phyloP scores from a whole-genome alignment of 495 filamentous ascomycete genomes.

The Alectoria sarmentosa region DNA sequence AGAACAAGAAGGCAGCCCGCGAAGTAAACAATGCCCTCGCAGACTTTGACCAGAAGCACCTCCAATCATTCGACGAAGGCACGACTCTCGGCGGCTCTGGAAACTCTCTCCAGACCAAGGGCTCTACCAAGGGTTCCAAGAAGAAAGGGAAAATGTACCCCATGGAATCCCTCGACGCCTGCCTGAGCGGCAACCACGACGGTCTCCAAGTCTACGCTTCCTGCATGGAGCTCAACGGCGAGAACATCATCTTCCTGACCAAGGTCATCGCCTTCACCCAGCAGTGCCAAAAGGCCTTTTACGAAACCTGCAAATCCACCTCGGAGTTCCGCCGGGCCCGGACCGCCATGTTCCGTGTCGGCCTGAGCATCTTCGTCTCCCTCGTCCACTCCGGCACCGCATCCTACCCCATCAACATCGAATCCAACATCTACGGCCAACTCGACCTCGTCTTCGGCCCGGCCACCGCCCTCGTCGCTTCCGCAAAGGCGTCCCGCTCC shows the following conservation, averaged over 20 bases:
- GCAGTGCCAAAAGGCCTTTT: background rate
- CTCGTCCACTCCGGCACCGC: constrained; percentile 47
- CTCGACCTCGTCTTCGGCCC: constrained; percentile 45
- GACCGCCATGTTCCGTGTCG: constrained; percentile 40
- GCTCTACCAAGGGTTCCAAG: background rate
- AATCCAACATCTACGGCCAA: constrained; percentile 36
- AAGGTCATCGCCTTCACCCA: constrained; percentile 46
- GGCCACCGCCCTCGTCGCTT: constrained; percentile 28
- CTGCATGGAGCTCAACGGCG: constrained; percentile 55
- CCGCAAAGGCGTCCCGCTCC: background rate
- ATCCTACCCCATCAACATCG: constrained; percentile 58
- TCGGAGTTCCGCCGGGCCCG: constrained; percentile 30
- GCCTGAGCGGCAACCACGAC: constrained; percentile 46
- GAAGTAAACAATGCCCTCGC: constrained; percentile 38
- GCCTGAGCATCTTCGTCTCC: constrained; percentile 49
- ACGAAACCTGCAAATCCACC: constrained; percentile 26
- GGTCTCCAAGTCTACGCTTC: constrained; percentile 54
- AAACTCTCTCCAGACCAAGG: background rate
- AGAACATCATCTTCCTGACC: constrained; percentile 60
- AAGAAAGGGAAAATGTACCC: constrained; percentile 37
- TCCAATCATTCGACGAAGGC: constrained; percentile 27
- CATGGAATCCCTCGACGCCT: constrained; percentile 52
- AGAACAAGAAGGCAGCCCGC: constrained; percentile 10
- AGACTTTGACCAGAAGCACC: constrained; percentile 31
- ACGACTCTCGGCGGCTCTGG: constrained; percentile 20